Evolutionary conservation across 192 early-diverging fungal genomes (phyloP).

Genomic region (Geranomyces variabilis): DNA sequence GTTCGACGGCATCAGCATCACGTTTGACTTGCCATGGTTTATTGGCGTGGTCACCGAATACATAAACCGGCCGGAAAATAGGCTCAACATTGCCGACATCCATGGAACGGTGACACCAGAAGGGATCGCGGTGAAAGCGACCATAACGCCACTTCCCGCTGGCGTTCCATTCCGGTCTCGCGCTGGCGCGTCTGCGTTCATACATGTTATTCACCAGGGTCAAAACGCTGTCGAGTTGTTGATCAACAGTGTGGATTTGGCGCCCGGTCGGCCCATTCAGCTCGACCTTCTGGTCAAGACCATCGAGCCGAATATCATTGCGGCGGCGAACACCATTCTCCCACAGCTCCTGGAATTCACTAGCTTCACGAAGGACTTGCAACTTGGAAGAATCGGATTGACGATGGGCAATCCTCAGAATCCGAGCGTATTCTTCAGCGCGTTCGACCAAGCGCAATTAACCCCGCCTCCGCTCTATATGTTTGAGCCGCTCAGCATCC

Average conservation of each 20-base stretch:
- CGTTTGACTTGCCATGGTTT: constrained; percentile 12
- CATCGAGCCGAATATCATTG: neutral
- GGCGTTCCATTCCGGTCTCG: constrained; percentile 28
- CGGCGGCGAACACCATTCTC: constrained; percentile 1
- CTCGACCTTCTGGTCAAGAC: constrained; percentile 7
- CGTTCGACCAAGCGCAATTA: constrained; percentile 17
- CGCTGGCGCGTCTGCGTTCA: constrained; percentile 18
- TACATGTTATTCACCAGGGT: constrained; percentile 3
- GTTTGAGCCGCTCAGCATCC: constrained; percentile 20
- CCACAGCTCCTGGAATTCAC: constrained; percentile 20
- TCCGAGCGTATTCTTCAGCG: constrained; percentile 5
- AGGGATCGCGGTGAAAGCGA: constrained; percentile 17
- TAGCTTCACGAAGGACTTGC: neutral
- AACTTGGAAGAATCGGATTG: neutral
- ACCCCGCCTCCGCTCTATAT: constrained; percentile 21
- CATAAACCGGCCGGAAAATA: constrained; percentile 7
- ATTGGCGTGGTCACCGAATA: constrained; percentile 5
- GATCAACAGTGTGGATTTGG: constrained; percentile 15
- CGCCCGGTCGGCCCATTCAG: constrained; percentile 10
- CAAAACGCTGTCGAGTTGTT: constrained; percentile 16
- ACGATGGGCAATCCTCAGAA: constrained; percentile 16
- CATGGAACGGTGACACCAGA: constrained; percentile 2
- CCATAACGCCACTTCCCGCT: neutral
- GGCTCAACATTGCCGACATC: constrained; percentile 9
- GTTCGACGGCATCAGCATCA: constrained; percentile 8